Evolutionary conservation across 2,329 filamentous ascomycete genomes (phyloP).

Genomic region (Pezizomycotina sp.): DNA sequence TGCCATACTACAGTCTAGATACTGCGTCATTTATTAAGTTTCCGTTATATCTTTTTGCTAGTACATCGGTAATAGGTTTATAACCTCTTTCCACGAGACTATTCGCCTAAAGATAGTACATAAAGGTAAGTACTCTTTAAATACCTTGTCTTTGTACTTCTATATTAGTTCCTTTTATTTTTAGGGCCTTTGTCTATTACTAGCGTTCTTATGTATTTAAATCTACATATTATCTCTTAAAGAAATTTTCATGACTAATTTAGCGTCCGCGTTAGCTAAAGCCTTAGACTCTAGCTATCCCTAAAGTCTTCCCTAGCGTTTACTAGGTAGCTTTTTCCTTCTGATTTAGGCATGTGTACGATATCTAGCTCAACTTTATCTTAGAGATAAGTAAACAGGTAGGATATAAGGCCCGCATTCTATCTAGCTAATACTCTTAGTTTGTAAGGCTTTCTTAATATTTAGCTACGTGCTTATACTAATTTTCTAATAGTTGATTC

Average conservation of each 20-base stretch:
- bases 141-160: not conserved
- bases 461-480: not conserved
- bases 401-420: not conserved
- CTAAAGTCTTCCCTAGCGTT: not conserved
- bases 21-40: not conserved
- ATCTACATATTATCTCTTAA: not conserved
- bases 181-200: constrained; percentile 1
- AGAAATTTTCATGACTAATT: constrained; percentile 3
- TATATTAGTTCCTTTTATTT: not conserved
- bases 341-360: constrained; percentile 1
- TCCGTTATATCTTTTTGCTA: constrained; percentile 1
- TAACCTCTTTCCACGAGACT: constrained; percentile 1
- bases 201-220: constrained; percentile 1
- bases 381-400: not conserved
- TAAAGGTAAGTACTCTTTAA: not conserved
- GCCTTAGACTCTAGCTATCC: not conserved
- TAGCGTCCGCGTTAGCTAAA: not conserved
- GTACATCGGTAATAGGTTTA: not conserved
- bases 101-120: constrained; percentile 1
- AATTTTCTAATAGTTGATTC: not conserved
- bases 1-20: not conserved
- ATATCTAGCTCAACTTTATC: not conserved
- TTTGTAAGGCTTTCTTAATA: not conserved
- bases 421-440: not conserved
- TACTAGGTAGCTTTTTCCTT: not conserved